phyloP scores from a whole-genome alignment of 2,329 filamentous ascomycete species.

The Pezicula neosporulosa region DNA sequence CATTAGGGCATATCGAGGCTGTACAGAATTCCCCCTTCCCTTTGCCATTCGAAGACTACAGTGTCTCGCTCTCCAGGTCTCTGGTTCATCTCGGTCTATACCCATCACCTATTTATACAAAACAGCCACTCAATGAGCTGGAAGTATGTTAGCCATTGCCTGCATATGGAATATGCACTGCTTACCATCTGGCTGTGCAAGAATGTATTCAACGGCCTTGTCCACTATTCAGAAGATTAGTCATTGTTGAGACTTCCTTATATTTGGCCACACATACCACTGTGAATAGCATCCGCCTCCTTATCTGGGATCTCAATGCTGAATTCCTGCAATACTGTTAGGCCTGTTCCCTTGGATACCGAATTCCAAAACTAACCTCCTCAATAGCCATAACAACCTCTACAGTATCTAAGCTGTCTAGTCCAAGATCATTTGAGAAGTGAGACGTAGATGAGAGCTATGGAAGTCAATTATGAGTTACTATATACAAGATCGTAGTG shows the following conservation, averaged over 20 bases:
- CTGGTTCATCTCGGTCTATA: slow-evolving; percentile 4
- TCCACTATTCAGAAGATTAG: slow-evolving; percentile 51
- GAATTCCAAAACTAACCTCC: slow-evolving; percentile 58
- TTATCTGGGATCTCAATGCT: slow-evolving; percentile 81
- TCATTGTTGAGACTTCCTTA: slow-evolving; percentile 4
- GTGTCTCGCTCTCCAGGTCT: slow-evolving; percentile 10
- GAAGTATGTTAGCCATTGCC: slow-evolving; percentile 6
- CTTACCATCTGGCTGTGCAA: slow-evolving; percentile 72
- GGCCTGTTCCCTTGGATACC: slow-evolving; percentile 4
- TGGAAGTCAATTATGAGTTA: slow-evolving; percentile 20
- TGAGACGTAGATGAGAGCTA: slow-evolving; percentile 82
- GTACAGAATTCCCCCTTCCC: slow-evolving; percentile 20
- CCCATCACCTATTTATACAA: slow-evolving; percentile 23
- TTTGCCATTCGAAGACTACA: slow-evolving; percentile 13
- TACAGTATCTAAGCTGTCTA: slow-evolving; percentile 97
- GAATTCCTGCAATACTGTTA: slow-evolving; percentile 45
- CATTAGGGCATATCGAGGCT: slow-evolving; percentile 24
- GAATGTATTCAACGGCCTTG: slow-evolving; percentile 73
- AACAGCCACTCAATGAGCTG: slow-evolving; percentile 27
- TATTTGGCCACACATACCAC: slow-evolving; percentile 50
- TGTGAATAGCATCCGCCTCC: slow-evolving; percentile 74
- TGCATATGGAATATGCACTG: background rate
- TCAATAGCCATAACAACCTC: slow-evolving; percentile 99
- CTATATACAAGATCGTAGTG: background rate
- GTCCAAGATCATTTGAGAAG: slow-evolving; percentile 94